Evolutionary conservation across 2,329 filamentous ascomycete species (phyloP).

Genomic region (Aureobasidium mangrovei): DNA sequence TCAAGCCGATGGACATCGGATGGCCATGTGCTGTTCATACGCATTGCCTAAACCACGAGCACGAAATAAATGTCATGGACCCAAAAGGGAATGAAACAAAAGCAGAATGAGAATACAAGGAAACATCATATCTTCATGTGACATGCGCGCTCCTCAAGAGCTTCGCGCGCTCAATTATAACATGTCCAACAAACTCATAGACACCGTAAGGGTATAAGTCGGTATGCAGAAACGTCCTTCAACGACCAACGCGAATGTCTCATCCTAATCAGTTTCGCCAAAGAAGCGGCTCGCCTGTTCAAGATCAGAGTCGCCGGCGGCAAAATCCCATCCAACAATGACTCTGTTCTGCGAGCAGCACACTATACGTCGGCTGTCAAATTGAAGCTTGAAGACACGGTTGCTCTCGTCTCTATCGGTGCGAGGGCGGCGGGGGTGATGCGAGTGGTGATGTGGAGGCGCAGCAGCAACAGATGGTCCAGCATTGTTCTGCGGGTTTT

Average conservation of each 20-base stretch:
- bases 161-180: background rate
- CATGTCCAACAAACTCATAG: background rate
- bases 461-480: slow-evolving; percentile 4
- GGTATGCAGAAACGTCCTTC: background rate
- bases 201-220: background rate
- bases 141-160: background rate
- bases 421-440: slow-evolving; percentile 3
- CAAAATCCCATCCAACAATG: slow-evolving; percentile 98
- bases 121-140: background rate
- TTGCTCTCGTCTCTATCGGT: slow-evolving; percentile 35
- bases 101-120: background rate
- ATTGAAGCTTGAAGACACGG: slow-evolving; percentile 92
- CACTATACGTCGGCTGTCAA: slow-evolving; percentile 85
- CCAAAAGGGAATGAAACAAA: background rate
- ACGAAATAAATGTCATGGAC: background rate
- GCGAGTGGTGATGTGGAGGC: slow-evolving; percentile 6
- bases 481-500: slow-evolving; percentile 31
- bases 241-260: background rate
- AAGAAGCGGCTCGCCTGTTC: slow-evolving; percentile 21
- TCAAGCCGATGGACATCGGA: no score
- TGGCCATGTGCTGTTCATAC: no score
- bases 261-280: slow-evolving; percentile 15
- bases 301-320: slow-evolving; percentile 65
- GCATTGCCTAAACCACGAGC: no score
- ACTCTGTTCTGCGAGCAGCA: slow-evolving; percentile 86